Evolutionary conservation across 2,329 filamentous ascomycete genomes (phyloP), one percentile per base, ranked within the genome.

Genomic region (Penicillium palitans): DNA sequence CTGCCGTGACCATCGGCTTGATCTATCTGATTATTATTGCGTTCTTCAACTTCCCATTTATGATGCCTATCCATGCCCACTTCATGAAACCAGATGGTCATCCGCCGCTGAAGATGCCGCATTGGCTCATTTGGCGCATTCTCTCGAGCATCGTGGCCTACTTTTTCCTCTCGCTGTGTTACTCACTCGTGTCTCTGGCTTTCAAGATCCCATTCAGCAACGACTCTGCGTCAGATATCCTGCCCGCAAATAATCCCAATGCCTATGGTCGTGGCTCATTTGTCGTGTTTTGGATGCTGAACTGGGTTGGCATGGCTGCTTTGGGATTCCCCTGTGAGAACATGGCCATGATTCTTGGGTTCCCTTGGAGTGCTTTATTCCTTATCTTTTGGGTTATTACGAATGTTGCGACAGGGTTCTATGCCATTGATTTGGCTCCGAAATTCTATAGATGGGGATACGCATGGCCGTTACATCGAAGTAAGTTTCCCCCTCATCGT

Each of bases 21-120:
- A 88, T 89, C 64, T 88, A 88, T 67, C 74, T 88, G 2, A 88
- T 89, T 65, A 88, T 89, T 65, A 78, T 88, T 41, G 83, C 84
- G 0, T 88, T 88, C 75, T 88, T 88, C 76, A 84, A 81, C 29
- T 88, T 86, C 70, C 78, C 81, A 0, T 88, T 88, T 74, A 85
- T 88, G 65, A 75, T 88, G 45, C 86, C 86, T 0, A 83, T 87
- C 15, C 85, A 89, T 69, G 80, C 79, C 64, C 81, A 83, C 66
- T 86, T 86, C 67, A 76, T 87, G 58, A 77, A 81, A 39, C 46
- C 66, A 48, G 78, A 78, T 12, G 52, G 61, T 17, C 84, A 86
- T 58, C 83, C 83, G 1, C 82, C 84, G 0, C 77, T 88, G 1
- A 81, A 84, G 47, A 83, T 84, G 65, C 77, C 75, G 61, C 83